phyloP scores from a whole-genome alignment of 2,329 filamentous ascomycete genomes.

The Aspergillus fumigatiaffinis region DNA sequence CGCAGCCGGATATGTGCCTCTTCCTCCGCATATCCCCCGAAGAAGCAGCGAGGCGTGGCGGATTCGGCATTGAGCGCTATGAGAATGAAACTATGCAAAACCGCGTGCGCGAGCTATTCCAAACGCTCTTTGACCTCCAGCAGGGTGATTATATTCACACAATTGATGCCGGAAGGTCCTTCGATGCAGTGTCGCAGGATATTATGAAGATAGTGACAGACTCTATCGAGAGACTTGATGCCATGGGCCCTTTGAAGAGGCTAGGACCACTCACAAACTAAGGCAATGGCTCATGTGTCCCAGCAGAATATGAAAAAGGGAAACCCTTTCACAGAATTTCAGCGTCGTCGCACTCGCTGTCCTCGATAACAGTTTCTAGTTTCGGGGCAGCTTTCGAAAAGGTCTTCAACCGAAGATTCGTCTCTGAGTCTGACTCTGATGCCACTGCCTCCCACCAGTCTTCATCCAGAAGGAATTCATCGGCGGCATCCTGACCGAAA shows the following conservation, averaged over 20 bases:
- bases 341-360: constrained; percentile 53
- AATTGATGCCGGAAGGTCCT: constrained; percentile 51
- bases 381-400: constrained; percentile 13
- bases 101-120: constrained; percentile 72
- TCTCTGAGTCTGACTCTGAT: constrained; percentile 25
- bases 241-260: constrained; percentile 32
- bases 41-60: constrained; percentile 70
- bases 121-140: constrained; percentile 45
- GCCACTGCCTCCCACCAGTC: constrained; percentile 31
- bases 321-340: constrained; percentile 38
- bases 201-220: constrained; percentile 28
- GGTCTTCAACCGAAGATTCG: constrained; percentile 6
- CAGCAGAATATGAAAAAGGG: not conserved
- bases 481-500: constrained; percentile 13
- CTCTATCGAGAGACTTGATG: constrained; percentile 30
- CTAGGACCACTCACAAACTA: constrained; percentile 26
- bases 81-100: constrained; percentile 80
- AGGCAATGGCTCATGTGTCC: not conserved
- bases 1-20: constrained; percentile 78
- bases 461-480: constrained; percentile 27
- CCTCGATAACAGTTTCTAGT: constrained; percentile 48
- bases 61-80: constrained; percentile 84
- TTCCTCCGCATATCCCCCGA: constrained; percentile 79
- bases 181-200: constrained; percentile 50
- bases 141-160: constrained; percentile 51